Evolutionary conservation across 192 early-diverging fungal species (phyloP).

Genomic region (Linderina pennispora): DNA sequence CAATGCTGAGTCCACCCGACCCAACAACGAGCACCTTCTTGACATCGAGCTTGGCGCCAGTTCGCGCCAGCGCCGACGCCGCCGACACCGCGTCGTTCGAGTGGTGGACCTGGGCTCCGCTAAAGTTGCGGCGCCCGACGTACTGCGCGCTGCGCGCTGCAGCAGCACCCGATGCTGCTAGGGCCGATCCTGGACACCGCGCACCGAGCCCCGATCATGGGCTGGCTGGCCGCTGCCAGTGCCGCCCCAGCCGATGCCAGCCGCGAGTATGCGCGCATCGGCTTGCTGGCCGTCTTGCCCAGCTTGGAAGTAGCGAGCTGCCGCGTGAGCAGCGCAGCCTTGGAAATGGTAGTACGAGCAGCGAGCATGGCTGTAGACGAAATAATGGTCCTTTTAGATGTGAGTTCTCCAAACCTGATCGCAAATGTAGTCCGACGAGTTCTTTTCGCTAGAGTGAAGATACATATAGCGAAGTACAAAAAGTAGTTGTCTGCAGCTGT

Average conservation of each 20-base stretch:
- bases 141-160: not conserved
- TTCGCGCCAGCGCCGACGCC: conserved; percentile 37
- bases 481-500: too few relatives aligned
- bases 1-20: conserved; percentile 91
- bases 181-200: too few relatives aligned
- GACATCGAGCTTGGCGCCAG: conserved; percentile 51
- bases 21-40: conserved; percentile 92
- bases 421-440: conserved; percentile 42
- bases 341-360: conserved; percentile 16
- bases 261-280: not conserved
- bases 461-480: too few relatives aligned
- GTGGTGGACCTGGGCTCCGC: conserved; percentile 22
- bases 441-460: conserved; percentile 40
- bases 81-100: conserved; percentile 23
- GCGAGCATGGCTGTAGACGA: conserved; percentile 15
- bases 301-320: not conserved
- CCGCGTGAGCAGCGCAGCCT: not conserved
- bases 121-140: conserved; percentile 26
- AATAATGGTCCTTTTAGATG: conserved; percentile 18
- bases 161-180: too few relatives aligned
- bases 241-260: not conserved
- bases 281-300: not conserved
- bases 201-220: too few relatives aligned
- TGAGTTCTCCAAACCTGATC: conserved; percentile 48
- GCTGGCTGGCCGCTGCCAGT: not conserved